Evolutionary conservation across 306 rosid species (phyloP).

Genomic region (Citrullus colocynthis): DNA sequence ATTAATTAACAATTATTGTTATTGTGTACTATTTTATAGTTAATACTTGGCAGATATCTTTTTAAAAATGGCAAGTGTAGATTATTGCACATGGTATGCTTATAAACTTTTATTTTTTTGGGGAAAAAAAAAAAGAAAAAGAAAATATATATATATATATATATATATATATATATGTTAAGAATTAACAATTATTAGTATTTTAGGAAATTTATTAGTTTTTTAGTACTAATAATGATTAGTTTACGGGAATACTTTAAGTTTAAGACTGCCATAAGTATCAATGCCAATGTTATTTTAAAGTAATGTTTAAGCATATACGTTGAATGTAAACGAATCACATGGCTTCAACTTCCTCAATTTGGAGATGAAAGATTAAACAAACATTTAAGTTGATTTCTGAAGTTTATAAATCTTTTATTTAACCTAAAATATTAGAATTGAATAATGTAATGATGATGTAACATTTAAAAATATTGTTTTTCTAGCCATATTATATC

Average conservation of each 20-base stretch:
- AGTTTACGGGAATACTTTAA: neutral
- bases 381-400: neutral
- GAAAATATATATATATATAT: too few relatives aligned
- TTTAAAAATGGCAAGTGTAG: neutral
- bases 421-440: neutral
- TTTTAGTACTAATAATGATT: neutral
- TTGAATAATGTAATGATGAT: neutral
- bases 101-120: neutral
- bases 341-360: neutral
- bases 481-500: too few relatives aligned
- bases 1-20: neutral
- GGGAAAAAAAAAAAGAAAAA: too few relatives aligned
- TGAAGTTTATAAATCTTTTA: neutral
- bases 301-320: neutral
- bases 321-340: neutral
- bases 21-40: neutral
- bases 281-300: neutral
- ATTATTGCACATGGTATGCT: neutral
- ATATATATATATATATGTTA: neutral
- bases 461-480: neutral
- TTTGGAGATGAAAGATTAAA: neutral
- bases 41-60: neutral
- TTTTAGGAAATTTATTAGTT: neutral
- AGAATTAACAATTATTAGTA: neutral
- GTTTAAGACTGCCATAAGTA: neutral